Conservation (phyloP, 257 asterid genomes). For the Jaltomata sinuosa region DNA sequence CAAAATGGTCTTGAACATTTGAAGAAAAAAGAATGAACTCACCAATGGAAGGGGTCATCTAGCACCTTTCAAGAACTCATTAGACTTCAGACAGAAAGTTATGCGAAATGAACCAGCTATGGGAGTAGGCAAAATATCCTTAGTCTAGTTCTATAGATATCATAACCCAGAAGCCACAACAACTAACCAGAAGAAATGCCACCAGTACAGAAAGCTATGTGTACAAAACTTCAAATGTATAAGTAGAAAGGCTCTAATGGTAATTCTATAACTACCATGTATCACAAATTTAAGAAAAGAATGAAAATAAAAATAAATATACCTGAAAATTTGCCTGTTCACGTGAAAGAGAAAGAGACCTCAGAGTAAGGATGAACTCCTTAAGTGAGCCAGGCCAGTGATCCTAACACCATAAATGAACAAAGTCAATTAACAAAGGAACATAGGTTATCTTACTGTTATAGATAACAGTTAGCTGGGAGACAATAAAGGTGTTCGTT, state of each 20-base stretch:
- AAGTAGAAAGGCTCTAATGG: not conserved
- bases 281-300: not conserved
- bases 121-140: not conserved
- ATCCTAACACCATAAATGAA: conserved; percentile 36
- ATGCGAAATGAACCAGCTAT: not conserved
- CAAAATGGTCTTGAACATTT: not conserved
- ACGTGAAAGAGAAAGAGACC: conserved; percentile 66
- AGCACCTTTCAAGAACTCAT: not conserved
- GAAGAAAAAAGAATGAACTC: not conserved
- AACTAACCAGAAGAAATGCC: conserved; percentile 4
- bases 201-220: not conserved
- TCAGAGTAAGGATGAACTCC: conserved; percentile 45
- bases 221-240: not conserved
- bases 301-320: not conserved
- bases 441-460: not conserved
- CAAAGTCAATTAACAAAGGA: not conserved
- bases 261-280: not conserved
- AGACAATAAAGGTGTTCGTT: not conserved
- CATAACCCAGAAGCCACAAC: not conserved
- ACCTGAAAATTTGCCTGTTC: conserved; percentile 45
- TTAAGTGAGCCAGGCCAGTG: conserved; percentile 85
- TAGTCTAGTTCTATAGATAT: not conserved
- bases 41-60: not conserved
- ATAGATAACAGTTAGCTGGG: not conserved
- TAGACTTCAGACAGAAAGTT: not conserved